phyloP scores from a whole-genome alignment of 1,284 basidiomycete species.

The Heterobasidion parviporum region DNA sequence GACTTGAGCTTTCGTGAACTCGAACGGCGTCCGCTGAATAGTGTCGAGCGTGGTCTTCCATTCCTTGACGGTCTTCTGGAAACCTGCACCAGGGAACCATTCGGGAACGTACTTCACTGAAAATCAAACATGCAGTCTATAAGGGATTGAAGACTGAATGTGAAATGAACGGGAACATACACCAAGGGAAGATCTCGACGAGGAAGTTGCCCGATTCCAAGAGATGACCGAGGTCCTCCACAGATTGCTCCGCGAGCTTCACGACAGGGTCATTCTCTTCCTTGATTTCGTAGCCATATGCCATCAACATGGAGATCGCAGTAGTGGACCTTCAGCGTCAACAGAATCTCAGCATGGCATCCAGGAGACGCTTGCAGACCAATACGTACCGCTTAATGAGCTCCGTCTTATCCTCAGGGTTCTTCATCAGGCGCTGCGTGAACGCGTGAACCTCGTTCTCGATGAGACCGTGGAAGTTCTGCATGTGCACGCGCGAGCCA shows the following conservation, averaged over 20 bases:
- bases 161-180: constrained; percentile 9
- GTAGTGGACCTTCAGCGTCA: constrained; percentile 16
- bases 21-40: neutral
- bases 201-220: constrained; percentile 19
- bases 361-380: neutral
- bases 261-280: constrained; percentile 18
- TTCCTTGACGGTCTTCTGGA: constrained; percentile 19
- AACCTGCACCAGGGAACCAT: constrained; percentile 29
- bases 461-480: constrained; percentile 17
- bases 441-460: neutral
- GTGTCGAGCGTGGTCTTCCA: constrained; percentile 13
- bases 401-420: neutral
- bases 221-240: constrained; percentile 15
- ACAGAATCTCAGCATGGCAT: neutral
- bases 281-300: constrained; percentile 23
- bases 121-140: neutral
- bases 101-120: constrained; percentile 23
- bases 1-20: neutral
- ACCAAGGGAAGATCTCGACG: constrained; percentile 25
- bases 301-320: constrained; percentile 21
- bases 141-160: neutral
- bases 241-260: constrained; percentile 12
- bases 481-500: neutral
- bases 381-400: neutral
- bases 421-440: neutral